Percentiles rank a stretch among this genome's conserved stretches.
These are phyloP conservation scores for Orbilia blumenaviensis DNA, from an alignment of 2,329 filamentous ascomycete species.

Conservation along the genomic window DNA sequence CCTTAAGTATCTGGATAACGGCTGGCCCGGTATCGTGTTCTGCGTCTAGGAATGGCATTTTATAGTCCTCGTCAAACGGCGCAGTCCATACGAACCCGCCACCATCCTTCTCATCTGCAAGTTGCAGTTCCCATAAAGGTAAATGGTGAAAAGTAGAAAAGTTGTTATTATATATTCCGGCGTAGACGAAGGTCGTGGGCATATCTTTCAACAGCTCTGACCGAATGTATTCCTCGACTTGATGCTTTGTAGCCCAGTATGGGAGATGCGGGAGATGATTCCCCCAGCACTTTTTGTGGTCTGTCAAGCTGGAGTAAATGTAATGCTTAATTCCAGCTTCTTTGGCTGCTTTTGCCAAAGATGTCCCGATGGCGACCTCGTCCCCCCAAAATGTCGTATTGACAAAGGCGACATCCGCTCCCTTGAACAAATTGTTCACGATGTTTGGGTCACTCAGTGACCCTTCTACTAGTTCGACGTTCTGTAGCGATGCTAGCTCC, in stretches of 20 bases:
- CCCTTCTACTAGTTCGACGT: constrained; percentile 73
- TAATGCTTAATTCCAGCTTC: constrained; percentile 86
- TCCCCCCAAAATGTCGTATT: constrained; percentile 86
- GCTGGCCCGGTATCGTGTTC: constrained; percentile 96
- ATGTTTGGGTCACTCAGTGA: constrained; percentile 76
- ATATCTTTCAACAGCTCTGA: constrained; percentile 71
- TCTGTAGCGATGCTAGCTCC: constrained; percentile 82
- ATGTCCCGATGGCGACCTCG: constrained; percentile 87
- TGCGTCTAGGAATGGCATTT: constrained; percentile 92
- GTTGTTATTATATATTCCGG: constrained; percentile 99
- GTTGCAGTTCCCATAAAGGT: constrained; percentile 80
- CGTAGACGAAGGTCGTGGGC: constrained; percentile 91
- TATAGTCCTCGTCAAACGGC: constrained; percentile 88
- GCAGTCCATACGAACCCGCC: constrained; percentile 82
- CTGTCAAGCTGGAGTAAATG: constrained; percentile 96
- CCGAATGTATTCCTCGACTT: constrained; percentile 88
- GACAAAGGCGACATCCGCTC: constrained; percentile 90
- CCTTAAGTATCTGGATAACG: constrained; percentile 92
- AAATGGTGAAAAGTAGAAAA: constrained; percentile 79
- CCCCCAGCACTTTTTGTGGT: constrained; percentile 79
- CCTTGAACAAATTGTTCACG: constrained; percentile 80
- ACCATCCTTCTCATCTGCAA: constrained; percentile 84
- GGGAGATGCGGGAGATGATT: constrained; percentile 81
- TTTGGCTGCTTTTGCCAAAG: constrained; percentile 88
- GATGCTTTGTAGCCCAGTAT: constrained; percentile 90